Conservation (phyloP, 495 filamentous ascomycete species). For the Filosporella fistucella region DNA sequence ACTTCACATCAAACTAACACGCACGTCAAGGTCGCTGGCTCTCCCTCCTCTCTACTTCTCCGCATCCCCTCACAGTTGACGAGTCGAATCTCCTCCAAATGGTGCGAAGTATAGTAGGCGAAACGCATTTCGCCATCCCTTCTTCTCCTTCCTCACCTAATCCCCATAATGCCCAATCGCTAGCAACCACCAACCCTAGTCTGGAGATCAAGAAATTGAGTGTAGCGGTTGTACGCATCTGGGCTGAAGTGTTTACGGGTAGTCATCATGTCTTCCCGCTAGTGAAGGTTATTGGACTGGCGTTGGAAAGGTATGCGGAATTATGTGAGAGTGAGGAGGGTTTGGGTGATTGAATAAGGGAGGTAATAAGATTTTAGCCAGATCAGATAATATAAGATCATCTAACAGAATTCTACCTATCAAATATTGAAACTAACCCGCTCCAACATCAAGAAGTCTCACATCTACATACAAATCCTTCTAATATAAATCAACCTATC, state of each 20-base stretch:
- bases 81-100: conserved; percentile 61
- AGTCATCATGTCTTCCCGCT: conserved; percentile 61
- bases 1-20: not conserved
- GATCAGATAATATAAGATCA: too few species aligned
- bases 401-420: too few species aligned
- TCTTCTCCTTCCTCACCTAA: too few species aligned
- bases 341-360: too few species aligned
- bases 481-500: too few species aligned
- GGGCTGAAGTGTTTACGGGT: conserved; percentile 65
- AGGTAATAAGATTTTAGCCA: too few species aligned
- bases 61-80: conserved; percentile 42
- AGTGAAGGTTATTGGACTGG: conserved; percentile 57
- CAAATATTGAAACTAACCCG: too few species aligned
- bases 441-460: too few species aligned
- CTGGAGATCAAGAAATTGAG: conserved; percentile 54
- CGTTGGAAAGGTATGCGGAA: conserved; percentile 60
- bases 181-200: conserved; percentile 24
- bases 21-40: conserved; percentile 52
- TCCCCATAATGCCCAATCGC: too few species aligned
- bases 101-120: conserved; percentile 70
- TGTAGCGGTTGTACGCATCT: conserved; percentile 57
- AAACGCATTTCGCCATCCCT: conserved; percentile 65
- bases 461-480: too few species aligned
- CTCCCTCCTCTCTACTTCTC: conserved; percentile 31
- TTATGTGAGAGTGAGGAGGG: too few species aligned